Evolutionary conservation across 805 yeast genomes (phyloP), one percentile per base, ranked within the genome.

Genomic region (Brettanomyces anomalus): DNA sequence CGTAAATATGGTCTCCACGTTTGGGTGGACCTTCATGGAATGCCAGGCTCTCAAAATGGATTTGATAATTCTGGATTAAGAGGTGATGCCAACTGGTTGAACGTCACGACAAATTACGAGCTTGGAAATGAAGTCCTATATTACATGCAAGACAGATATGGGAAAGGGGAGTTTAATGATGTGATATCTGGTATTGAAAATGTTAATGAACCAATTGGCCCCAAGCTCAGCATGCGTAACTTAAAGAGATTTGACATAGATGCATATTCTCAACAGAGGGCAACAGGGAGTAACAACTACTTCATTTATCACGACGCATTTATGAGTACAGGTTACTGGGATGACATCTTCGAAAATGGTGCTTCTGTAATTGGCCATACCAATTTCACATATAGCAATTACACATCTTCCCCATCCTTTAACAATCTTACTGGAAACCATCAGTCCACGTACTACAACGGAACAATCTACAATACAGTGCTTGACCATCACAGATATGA

Each of bases 31-130:
- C 64, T 89, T 55, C 97, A 89, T 60, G 97, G 97, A 48, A 95
- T 84, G n/a, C 94, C 96, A 30, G 97, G 96, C 18, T 84, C 95
- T 18, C 97, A 89, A 62, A 89, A 89, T 60, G 97, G 97, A 13
- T 90, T 87, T 56, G 97, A 89, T 63, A 89, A 89, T 68, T 85
- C 95, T 7, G 97, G 97, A 21, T 66, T 76, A 48, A 74, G 95
- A 54, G 96, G 82, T 57, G 33, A 53, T 2, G 17, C 69, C 39
- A 61, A 61, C 3, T 87, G 84, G 77, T 82, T 72, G 54, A 57
- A 70, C 37, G 71, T 67, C 30, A 68, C 71, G 44, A 58, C 53
- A 16, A 49, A 58, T 40, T 64, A 72, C 37, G 61, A 69, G 28
- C 52, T 75, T 15, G 81, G 95, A 1, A 54, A 75, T 40, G 58